Conservation (phyloP, 495 filamentous ascomycete species). For the Achaetomiella virescens region DNA sequence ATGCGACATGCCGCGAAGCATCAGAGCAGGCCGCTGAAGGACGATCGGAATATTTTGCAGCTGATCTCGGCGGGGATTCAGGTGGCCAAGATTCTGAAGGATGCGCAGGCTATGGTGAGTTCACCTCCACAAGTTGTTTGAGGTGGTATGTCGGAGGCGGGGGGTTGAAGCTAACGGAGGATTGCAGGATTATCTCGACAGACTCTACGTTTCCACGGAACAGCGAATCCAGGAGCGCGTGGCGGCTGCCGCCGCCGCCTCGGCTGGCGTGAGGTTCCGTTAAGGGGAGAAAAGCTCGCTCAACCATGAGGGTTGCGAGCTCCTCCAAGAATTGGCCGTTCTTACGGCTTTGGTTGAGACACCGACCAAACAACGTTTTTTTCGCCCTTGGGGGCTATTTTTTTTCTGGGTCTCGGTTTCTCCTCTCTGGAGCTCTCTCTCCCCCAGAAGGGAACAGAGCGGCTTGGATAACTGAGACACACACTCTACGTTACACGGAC, state of each 20-base stretch:
- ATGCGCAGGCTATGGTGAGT: slow-evolving; percentile 62
- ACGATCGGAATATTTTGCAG: slow-evolving; percentile 84
- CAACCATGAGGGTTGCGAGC: neutral
- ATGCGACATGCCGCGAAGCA: slow-evolving; percentile 77
- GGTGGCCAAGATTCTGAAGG: slow-evolving; percentile 78
- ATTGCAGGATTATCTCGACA: slow-evolving; percentile 55
- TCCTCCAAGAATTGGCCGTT: neutral
- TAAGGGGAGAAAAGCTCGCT: slow-evolving; percentile 11
- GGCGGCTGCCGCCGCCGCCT: slow-evolving; percentile 37
- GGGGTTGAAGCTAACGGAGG: neutral
- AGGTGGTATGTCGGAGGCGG: too few relatives aligned
- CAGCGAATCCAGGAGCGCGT: slow-evolving; percentile 61
- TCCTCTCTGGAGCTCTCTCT: too few relatives aligned
- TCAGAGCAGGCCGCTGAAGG: slow-evolving; percentile 76
- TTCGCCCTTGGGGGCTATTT: neutral
- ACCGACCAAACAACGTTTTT: slow-evolving; percentile 5
- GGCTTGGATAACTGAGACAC: neutral
- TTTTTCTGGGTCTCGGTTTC: neutral
- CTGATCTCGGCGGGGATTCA: slow-evolving; percentile 79
- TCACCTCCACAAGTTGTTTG: neutral
- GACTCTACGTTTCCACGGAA: slow-evolving; percentile 63
- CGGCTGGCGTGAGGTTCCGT: slow-evolving; percentile 38
- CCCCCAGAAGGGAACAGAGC: neutral
- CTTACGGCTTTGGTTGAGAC: neutral
- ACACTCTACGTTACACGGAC: neutral